Evolutionary conservation across 345 rosid genomes (phyloP).

Genomic region (Gossypium mustelinum): DNA sequence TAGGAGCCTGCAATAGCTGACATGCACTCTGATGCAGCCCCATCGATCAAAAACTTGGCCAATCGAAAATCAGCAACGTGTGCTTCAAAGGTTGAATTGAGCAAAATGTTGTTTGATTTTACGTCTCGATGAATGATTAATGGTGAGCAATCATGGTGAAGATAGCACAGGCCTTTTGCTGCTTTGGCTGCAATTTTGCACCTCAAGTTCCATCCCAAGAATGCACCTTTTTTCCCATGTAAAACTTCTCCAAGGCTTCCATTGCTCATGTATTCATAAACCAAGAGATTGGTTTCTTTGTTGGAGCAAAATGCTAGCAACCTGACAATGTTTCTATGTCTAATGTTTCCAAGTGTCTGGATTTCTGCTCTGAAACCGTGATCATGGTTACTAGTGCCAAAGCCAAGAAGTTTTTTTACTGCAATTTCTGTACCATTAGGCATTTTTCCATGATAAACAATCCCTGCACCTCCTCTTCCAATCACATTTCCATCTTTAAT

Average conservation of each 20-base stretch:
- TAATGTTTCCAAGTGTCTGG: slow-evolving; percentile 59
- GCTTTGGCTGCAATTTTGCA: slow-evolving; percentile 60
- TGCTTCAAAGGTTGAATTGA: slow-evolving; percentile 61
- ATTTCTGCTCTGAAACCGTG: slow-evolving; percentile 60
- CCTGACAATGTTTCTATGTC: slow-evolving; percentile 68
- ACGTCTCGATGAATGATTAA: slow-evolving; percentile 63
- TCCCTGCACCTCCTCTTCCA: slow-evolving; percentile 73
- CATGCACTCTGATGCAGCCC: slow-evolving; percentile 64
- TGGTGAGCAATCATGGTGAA: slow-evolving; percentile 75
- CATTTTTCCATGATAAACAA: slow-evolving; percentile 57
- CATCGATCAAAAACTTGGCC: slow-evolving; percentile 55
- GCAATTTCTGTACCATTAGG: slow-evolving; percentile 56
- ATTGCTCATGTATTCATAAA: slow-evolving; percentile 64
- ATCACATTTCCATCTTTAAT: slow-evolving; percentile 59
- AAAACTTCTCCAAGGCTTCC: slow-evolving; percentile 67
- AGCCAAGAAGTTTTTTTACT: slow-evolving; percentile 52
- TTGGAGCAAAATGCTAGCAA: slow-evolving; percentile 61
- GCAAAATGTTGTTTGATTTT: slow-evolving; percentile 66
- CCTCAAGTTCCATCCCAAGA: slow-evolving; percentile 55
- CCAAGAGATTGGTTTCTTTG: slow-evolving; percentile 52
- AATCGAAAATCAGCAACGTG: slow-evolving; percentile 74
- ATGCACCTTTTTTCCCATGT: slow-evolving; percentile 55
- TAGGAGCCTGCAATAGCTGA: slow-evolving; percentile 72
- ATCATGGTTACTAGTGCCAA: slow-evolving; percentile 44
- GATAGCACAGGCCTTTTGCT: slow-evolving; percentile 64